Evolutionary conservation across 768 basidiomycete genomes (phyloP).

Genomic region (Coprinopsis strossmayeri): DNA sequence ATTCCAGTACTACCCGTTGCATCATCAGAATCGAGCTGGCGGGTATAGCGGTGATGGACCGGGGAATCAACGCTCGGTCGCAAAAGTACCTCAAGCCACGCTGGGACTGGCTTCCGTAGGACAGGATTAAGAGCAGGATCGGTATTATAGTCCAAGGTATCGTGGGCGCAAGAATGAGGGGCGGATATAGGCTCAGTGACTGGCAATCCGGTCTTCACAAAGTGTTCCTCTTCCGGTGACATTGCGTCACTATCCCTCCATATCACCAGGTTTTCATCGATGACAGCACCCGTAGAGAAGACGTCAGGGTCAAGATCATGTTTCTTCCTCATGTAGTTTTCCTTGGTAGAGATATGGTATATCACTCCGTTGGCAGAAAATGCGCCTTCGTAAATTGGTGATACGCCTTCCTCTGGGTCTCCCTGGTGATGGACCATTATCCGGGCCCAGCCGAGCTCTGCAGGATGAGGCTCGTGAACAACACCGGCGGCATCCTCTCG

Average conservation of each 20-base stretch:
- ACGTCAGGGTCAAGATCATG: constrained; percentile 48
- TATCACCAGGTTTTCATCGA: constrained; percentile 53
- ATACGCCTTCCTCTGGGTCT: constrained; percentile 34
- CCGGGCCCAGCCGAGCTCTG: constrained; percentile 69
- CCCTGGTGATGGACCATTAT: constrained; percentile 67
- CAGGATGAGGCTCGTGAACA: constrained; percentile 33
- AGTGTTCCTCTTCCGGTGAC: constrained; percentile 42
- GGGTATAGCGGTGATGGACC: constrained; percentile 27
- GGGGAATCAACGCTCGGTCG: constrained; percentile 24
- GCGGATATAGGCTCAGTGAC: constrained; percentile 14
- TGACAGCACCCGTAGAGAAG: constrained; percentile 19
- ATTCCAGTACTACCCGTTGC: constrained; percentile 43
- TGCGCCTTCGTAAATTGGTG: constrained; percentile 68
- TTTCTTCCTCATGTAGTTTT: constrained; percentile 62
- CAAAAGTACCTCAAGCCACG: constrained; percentile 39
- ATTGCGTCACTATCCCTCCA: constrained; percentile 71
- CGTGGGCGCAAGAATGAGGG: constrained; percentile 60
- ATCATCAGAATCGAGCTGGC: constrained; percentile 40
- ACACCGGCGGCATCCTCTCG: constrained; percentile 58
- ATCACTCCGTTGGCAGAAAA: constrained; percentile 63
- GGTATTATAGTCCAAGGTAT: constrained; percentile 60
- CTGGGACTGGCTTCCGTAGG: constrained; percentile 26
- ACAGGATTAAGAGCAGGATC: constrained; percentile 49
- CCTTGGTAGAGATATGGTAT: constrained; percentile 65
- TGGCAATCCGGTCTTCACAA: constrained; percentile 21